phyloP scores from a whole-genome alignment of 148 eudicot species.

The Persicaria tinctoria region DNA sequence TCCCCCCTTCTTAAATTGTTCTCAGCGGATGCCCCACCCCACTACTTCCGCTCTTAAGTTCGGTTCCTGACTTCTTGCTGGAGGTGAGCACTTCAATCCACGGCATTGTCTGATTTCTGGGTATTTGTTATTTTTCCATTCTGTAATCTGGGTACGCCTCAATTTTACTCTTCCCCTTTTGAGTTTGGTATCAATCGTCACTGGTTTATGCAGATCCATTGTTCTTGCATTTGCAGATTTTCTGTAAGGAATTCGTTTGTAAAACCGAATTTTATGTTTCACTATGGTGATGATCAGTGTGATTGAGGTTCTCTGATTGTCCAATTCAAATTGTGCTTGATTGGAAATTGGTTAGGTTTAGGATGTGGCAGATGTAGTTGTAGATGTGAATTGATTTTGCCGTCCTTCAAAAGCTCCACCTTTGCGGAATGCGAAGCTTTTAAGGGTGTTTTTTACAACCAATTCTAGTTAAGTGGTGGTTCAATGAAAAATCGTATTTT shows the following conservation, averaged over 20 bases:
- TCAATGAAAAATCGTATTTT: background rate
- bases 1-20: background rate
- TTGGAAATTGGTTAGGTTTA: background rate
- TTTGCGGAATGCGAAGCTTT: too few relatives aligned
- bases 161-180: background rate
- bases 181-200: background rate
- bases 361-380: background rate
- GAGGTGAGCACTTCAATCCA: slow-evolving; percentile 6
- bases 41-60: background rate
- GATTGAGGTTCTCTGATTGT: background rate
- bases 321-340: background rate
- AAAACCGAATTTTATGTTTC: background rate
- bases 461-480: background rate
- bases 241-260: background rate
- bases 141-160: background rate
- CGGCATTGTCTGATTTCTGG: background rate
- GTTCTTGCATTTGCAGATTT: background rate
- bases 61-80: background rate
- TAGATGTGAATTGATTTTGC: background rate
- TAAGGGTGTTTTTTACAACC: too few relatives aligned
- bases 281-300: background rate
- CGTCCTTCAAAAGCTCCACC: too few relatives aligned
- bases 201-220: slow-evolving; percentile 6
- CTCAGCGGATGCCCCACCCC: background rate
- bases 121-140: background rate